Evolutionary conservation across 2,329 filamentous ascomycete genomes (phyloP).

Genomic region (Aureobasidium uvarum): DNA sequence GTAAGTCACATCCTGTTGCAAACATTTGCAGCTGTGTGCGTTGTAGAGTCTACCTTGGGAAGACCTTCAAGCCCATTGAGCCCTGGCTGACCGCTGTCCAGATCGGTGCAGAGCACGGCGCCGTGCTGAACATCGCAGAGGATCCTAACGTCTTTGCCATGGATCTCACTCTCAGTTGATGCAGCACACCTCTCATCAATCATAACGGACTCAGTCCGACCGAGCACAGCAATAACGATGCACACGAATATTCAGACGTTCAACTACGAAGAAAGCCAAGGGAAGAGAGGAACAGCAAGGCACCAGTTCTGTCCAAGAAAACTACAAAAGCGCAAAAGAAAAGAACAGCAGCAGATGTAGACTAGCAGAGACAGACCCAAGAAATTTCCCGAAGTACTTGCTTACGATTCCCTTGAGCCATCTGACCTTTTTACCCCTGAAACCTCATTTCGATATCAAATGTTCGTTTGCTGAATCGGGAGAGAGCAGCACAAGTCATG

Average conservation of each 20-base stretch:
- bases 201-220: no score
- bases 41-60: background rate
- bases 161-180: background rate
- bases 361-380: constrained; percentile 5
- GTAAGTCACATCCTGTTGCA: background rate
- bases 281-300: background rate
- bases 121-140: background rate
- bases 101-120: background rate
- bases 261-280: background rate
- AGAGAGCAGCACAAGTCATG: background rate
- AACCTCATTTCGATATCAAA: background rate
- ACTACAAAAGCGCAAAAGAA: background rate
- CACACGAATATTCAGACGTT: background rate
- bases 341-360: background rate
- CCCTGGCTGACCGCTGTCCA: background rate
- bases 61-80: background rate
- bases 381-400: background rate
- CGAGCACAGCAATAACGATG: background rate
- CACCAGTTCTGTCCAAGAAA: background rate
- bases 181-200: no score
- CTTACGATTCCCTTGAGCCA: background rate
- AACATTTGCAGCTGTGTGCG: background rate
- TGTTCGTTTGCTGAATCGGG: background rate
- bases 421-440: background rate
- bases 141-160: background rate